phyloP scores from a whole-genome alignment of 495 filamentous ascomycete genomes.

The Evernia prunastri region DNA sequence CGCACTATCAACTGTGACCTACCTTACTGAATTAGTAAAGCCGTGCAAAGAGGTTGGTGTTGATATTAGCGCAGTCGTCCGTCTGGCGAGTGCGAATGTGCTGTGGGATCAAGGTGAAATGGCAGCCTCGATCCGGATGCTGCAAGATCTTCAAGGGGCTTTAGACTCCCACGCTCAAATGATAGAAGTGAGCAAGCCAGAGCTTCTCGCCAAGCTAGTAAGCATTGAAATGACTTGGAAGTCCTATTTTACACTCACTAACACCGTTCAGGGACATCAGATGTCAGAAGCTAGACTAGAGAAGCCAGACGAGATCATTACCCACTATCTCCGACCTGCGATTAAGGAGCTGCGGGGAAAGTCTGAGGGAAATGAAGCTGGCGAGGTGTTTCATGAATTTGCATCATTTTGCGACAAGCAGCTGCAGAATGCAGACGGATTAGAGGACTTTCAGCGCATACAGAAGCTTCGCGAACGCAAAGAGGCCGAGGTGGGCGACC shows the following conservation, averaged over 20 bases:
- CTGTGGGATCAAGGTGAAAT: slow-evolving; percentile 94
- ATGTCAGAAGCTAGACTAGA: slow-evolving; percentile 89
- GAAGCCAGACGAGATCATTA: slow-evolving; percentile 83
- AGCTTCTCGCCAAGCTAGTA: slow-evolving; percentile 80
- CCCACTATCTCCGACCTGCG: slow-evolving; percentile 72
- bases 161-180: slow-evolving; percentile 61
- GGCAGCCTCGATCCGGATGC: slow-evolving; percentile 82
- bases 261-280: slow-evolving; percentile 57
- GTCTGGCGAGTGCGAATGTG: slow-evolving; percentile 76
- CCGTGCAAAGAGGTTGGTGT: slow-evolving; percentile 61
- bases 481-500: slow-evolving; percentile 63
- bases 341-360: slow-evolving; percentile 71
- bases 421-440: slow-evolving; percentile 70
- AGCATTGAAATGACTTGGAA: slow-evolving; percentile 24
- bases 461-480: slow-evolving; percentile 75
- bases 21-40: slow-evolving; percentile 64
- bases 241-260: slow-evolving; percentile 15
- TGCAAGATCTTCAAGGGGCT: slow-evolving; percentile 62
- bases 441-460: slow-evolving; percentile 79
- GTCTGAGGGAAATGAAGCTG: slow-evolving; percentile 64
- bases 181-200: slow-evolving; percentile 65
- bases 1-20: slow-evolving; percentile 74
- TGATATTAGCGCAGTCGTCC: slow-evolving; percentile 65
- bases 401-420: slow-evolving; percentile 93
- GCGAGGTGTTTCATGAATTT: slow-evolving; percentile 88